Base-by-base conservation (phyloP, 108 stramenopile genomes). In the Aurantiochytrium sp. region DNA sequence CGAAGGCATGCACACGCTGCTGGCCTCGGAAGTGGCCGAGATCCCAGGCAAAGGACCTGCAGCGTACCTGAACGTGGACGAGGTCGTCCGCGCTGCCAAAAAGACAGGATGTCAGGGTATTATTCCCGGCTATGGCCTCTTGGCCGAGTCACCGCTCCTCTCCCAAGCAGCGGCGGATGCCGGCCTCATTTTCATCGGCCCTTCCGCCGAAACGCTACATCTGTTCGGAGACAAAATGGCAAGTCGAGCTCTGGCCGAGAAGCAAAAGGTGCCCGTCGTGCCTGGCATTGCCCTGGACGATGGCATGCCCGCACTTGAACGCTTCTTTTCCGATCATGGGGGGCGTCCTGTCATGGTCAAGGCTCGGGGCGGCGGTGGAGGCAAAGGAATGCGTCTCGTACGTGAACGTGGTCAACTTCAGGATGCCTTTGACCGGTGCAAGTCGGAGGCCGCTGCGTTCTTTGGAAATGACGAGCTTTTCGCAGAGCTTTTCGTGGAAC, bases 291-390 rank as follows among this genome's bases (percentile, higher is more conserved):
- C 6, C 45, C 4, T 53, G 18, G 76, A 83, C n/a, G 49, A 55
- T 12, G 76, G 76, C 16, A 25, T 83, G n/a, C 23, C 45, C 43
- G 23, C n/a, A 6, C 51, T 83, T 8, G 49, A 83, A 18, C n/a
- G 25, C 43, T 95, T 92, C 58, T 96, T 94, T 91, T 95, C 94
- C 55, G 95, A 92, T 42, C 94, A 95, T 2, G 92, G 88, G 18
- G 97, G 98, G 88, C 97, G 97, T 89, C 97, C 98, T 18, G 96
- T 98, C 47, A 98, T 99, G 92, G 96, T 98, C 89, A 99, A 99
- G 95, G 98, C 97, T 10, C 95, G 93, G 21, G 96, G 96, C 96
- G 97, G 97, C 21, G 97, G 97, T 28, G 97, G 98, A 18, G 98
- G 98, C n/a, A 91, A 95, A 58, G 98, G 98, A 60, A 99, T 99